Base-by-base conservation (phyloP, 225 moss, liverwort and hornwort species). In the Marchantia paleacea region DNA sequence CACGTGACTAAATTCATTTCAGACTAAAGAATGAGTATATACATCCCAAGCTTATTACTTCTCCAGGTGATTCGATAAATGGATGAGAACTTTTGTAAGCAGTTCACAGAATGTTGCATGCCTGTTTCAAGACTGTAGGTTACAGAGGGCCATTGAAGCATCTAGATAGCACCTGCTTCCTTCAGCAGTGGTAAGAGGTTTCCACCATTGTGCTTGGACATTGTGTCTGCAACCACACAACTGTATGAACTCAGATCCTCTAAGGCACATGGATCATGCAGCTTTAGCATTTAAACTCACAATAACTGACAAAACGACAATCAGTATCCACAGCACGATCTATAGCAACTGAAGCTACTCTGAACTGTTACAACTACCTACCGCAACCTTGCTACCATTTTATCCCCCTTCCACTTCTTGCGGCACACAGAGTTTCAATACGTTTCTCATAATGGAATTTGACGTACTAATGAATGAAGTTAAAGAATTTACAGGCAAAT, bases 171-270 rank as follows among this genome's bases (percentile, higher is more conserved):
- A 69, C 89, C 89, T 80, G 90, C 88, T 74, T 88, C 86, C 83
- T 89, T 87, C 82, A 90, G 76, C 76, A 91, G 54, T 22, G 91
- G 88, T 65, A 91, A 70, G 81, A 91, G 85, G 76, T 85, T 82
- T 55, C 90, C 86, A 64, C 79, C 85, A 54, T 79, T 85, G 84
- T 91, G 85, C 81, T 88, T 76, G 6, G 85, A 75, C 4, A 73
- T 75, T n/a, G 88, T 88, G 79, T 77, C 91, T 91, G 85, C 58
- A 79, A 30, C 57, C 39, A 60, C 20, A 50, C n/a, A 51, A 39
- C 39, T 39, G 39, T 39, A 39, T 39, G 39, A 39, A 39, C 39
- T 39, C 39, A 39, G 39, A 39, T 39, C 39, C 39, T 5, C 2
- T 5, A 2, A 39, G 39, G 39, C 39, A 39, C 39, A n/a, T n/a